Conservation (phyloP, 169 alveolate species). For the Perkinsus chesapeaki region DNA sequence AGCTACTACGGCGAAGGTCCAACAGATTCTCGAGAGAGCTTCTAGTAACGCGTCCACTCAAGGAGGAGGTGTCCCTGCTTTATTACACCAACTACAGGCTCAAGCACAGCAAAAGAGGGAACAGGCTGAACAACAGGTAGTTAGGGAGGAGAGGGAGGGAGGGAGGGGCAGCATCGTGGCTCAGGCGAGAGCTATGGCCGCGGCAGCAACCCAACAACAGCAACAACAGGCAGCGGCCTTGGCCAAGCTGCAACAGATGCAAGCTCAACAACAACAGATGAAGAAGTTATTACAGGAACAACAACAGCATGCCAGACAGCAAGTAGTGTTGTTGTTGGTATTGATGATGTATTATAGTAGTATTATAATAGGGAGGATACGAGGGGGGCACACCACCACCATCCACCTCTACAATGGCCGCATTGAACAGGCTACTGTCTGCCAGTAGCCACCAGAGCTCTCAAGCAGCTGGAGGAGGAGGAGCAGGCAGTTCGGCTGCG, state of each 20-base stretch:
- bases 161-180: not conserved
- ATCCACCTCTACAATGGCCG: not conserved
- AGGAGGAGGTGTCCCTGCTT: not conserved
- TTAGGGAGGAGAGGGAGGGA: not conserved
- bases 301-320: not conserved
- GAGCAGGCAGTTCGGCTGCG: too few relatives aligned
- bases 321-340: not conserved
- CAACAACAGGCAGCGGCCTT: not conserved
- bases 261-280: not conserved
- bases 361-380: too few relatives aligned
- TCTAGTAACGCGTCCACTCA: not conserved
- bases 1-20: not conserved
- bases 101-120: not conserved
- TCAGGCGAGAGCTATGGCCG: not conserved
- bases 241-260: not conserved
- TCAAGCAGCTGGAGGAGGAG: not conserved
- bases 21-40: not conserved
- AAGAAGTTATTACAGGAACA: not conserved
- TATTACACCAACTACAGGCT: not conserved
- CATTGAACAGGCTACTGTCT: not conserved
- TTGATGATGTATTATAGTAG: too few relatives aligned
- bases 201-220: not conserved
- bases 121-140: not conserved
- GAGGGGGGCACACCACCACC: not conserved
- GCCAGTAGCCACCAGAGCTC: not conserved